Evolutionary conservation across 2,329 filamentous ascomycete species (phyloP).

Genomic region (Aspergillus novofumigatus): DNA sequence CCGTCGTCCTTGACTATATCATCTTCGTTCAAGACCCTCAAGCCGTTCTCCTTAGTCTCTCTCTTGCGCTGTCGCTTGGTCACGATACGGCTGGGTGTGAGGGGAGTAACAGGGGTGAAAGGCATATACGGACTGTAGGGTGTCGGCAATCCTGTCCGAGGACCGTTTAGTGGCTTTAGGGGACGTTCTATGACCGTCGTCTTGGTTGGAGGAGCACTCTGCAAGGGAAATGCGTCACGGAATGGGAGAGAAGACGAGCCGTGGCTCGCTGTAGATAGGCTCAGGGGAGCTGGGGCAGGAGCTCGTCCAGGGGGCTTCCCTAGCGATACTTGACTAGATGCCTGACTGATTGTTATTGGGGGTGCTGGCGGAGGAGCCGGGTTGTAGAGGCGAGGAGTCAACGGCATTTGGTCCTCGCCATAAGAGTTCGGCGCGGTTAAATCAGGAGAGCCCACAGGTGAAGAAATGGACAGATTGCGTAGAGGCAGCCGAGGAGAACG

Average conservation of each 20-base stretch:
- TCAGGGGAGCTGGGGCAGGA: conserved; percentile 29
- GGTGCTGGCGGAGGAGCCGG: conserved; percentile 51
- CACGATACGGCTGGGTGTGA: conserved; percentile 45
- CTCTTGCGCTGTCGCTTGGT: conserved; percentile 42
- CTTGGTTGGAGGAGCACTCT: conserved; percentile 46
- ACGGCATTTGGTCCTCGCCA: conserved; percentile 49
- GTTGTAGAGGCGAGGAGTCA: conserved; percentile 55
- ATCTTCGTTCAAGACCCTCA: conserved; percentile 44
- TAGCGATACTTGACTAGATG: conserved; percentile 34
- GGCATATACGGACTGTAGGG: conserved; percentile 51
- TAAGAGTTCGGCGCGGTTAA: conserved; percentile 41
- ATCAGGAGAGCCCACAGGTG: conserved; percentile 48
- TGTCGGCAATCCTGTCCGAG: conserved; percentile 45
- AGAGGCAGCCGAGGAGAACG: conserved; percentile 42
- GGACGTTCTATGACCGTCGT: conserved; percentile 47
- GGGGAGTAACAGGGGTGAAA: conserved; percentile 46
- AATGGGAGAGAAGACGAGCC: conserved; percentile 40
- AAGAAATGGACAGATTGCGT: conserved; percentile 56
- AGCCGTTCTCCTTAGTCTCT: conserved; percentile 39
- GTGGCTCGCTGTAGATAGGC: conserved; percentile 24
- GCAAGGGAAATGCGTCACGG: conserved; percentile 40
- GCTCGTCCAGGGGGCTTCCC: conserved; percentile 16
- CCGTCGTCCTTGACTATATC: conserved; percentile 44
- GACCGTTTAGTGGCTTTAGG: conserved; percentile 32
- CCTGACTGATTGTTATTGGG: conserved; percentile 13